These are phyloP conservation scores for Fusarium sp. DNA, from an alignment of 2,329 filamentous ascomycete genomes.

Conservation along the genomic window DNA sequence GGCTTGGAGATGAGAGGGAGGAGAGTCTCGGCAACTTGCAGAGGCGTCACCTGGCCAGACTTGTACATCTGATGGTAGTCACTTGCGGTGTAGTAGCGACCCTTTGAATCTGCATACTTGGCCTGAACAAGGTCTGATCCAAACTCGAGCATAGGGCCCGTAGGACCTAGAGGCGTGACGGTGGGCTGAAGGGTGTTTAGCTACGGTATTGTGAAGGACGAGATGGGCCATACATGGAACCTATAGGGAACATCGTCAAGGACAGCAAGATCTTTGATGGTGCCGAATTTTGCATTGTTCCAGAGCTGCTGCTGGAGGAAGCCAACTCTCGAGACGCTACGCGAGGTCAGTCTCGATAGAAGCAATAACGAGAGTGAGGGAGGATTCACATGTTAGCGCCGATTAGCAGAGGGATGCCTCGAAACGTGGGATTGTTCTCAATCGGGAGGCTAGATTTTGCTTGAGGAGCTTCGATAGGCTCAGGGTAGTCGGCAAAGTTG, in stretches of 20 bases:
- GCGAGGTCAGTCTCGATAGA: conserved; percentile 17
- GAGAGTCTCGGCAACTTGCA: conserved; percentile 75
- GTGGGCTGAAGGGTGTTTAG: conserved; percentile 58
- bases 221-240: conserved; percentile 57
- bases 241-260: conserved; percentile 59
- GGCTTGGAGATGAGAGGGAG: conserved; percentile 73
- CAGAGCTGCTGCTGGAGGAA: conserved; percentile 74
- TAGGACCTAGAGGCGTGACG: conserved; percentile 62
- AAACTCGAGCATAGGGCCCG: conserved; percentile 54
- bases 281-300: conserved; percentile 71
- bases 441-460: conserved; percentile 50
- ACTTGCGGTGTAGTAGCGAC: conserved; percentile 73
- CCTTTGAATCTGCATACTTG: conserved; percentile 54
- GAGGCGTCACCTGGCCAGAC: conserved; percentile 75
- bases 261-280: conserved; percentile 58
- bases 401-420: conserved; percentile 71
- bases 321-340: conserved; percentile 68
- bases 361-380: not conserved
- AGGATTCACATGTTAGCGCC: conserved; percentile 68
- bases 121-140: conserved; percentile 55
- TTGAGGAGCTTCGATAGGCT: conserved; percentile 50
- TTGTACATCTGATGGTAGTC: conserved; percentile 84
- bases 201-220: not conserved
- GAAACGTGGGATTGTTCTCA: conserved; percentile 75
- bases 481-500: conserved; percentile 59